Evolutionary conservation across 1,139 yeast species (phyloP).

Genomic region (Suhomyces chickasaworum): DNA sequence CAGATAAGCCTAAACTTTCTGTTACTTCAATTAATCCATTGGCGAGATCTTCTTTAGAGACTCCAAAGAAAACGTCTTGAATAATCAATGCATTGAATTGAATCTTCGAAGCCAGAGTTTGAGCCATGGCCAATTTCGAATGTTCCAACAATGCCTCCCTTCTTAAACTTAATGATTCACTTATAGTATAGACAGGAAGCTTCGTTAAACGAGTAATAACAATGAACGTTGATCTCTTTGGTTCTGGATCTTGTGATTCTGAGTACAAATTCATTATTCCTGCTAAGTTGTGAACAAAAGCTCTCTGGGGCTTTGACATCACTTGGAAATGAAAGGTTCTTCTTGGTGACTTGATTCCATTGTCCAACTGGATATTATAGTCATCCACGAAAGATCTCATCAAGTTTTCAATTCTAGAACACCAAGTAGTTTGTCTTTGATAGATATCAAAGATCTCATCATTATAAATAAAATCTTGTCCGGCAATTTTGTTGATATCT

Average conservation of each 20-base stretch:
- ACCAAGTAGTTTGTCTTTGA: slow-evolving; percentile 62
- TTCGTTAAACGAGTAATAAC: slow-evolving; percentile 42
- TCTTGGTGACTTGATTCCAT: slow-evolving; percentile 17
- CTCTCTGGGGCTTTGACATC: slow-evolving; percentile 69
- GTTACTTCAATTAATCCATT: slow-evolving; percentile 30
- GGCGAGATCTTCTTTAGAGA: slow-evolving; percentile 48
- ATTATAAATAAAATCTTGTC: slow-evolving; percentile 38
- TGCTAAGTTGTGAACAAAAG: slow-evolving; percentile 70
- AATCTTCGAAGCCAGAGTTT: slow-evolving; percentile 9
- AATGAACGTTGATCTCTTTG: slow-evolving; percentile 70
- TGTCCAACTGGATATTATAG: slow-evolving; percentile 24
- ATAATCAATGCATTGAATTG: slow-evolving; percentile 57
- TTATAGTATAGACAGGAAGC: slow-evolving; percentile 33
- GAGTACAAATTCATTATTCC: slow-evolving; percentile 58
- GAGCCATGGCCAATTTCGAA: slow-evolving; percentile 24
- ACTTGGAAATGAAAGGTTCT: slow-evolving; percentile 63
- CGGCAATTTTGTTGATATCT: slow-evolving; percentile 21
- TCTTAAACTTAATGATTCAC: slow-evolving; percentile 29
- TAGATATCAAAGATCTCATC: slow-evolving; percentile 46
- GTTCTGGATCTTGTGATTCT: slow-evolving; percentile 82
- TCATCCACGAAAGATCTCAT: slow-evolving; percentile 51
- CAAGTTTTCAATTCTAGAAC: slow-evolving; percentile 57
- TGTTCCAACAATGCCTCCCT: slow-evolving; percentile 35
- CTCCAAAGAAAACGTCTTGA: slow-evolving; percentile 56
- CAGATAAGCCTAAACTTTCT: slow-evolving; percentile 21